phyloP scores from a whole-genome alignment of 441 rosid genomes.

The Brassica hybrid region DNA sequence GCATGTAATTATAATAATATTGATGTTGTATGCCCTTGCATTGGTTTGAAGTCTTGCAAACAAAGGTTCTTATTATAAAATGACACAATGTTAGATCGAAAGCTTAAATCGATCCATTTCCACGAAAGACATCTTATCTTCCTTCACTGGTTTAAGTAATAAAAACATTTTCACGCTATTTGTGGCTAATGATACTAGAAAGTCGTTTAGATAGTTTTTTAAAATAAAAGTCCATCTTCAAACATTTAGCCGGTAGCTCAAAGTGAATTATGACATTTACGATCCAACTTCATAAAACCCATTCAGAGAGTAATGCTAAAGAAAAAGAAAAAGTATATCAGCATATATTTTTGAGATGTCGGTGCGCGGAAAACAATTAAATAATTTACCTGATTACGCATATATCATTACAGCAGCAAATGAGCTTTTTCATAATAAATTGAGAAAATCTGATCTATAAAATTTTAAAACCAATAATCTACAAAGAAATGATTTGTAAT shows the following conservation, averaged over 20 bases:
- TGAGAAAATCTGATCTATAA: too few species aligned
- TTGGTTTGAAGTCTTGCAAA: neutral
- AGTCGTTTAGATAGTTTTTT: neutral
- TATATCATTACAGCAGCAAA: neutral
- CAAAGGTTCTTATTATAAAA: conserved; percentile 9
- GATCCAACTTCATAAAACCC: too few species aligned
- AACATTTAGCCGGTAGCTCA: neutral
- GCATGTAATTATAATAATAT: neutral
- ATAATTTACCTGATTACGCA: neutral
- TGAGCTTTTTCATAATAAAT: neutral
- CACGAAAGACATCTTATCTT: conserved; percentile 18
- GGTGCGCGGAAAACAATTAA: neutral
- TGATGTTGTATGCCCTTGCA: neutral
- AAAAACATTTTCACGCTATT: neutral
- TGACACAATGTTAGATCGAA: conserved; percentile 14
- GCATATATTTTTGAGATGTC: neutral
- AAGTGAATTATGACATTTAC: neutral
- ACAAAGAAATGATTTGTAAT: too few species aligned
- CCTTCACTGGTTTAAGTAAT: neutral
- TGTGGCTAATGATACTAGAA: neutral
- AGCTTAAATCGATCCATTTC: conserved; percentile 20
- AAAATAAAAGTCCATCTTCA: neutral
- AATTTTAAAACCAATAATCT: neutral
- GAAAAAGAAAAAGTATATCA: too few species aligned
- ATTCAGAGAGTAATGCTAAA: too few species aligned